A percentile compares a stretch with the other conserved stretches of the same genome.
Conservation (phyloP, 768 basidiomycete genomes). For the Kwoniella europaea region DNA sequence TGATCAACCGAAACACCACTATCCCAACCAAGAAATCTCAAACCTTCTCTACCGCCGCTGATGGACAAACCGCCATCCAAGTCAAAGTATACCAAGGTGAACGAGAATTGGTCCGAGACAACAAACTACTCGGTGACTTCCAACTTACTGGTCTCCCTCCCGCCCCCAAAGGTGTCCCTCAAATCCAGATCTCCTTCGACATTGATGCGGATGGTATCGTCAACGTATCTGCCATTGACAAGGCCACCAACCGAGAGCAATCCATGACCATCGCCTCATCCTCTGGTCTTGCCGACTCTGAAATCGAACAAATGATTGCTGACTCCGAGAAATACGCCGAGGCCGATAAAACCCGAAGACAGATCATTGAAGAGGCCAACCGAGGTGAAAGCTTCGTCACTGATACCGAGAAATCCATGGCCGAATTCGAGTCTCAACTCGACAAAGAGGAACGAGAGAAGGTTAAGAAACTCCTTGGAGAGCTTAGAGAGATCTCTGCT, state of each 20-base stretch:
- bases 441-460: conserved; percentile 91
- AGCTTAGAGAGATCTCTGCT: conserved; percentile 83
- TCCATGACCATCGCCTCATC: conserved; percentile 84
- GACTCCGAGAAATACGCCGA: conserved; percentile 95
- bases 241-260: conserved; percentile 62
- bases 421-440: conserved; percentile 96
- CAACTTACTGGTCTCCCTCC: conserved; percentile 97
- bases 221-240: conserved; percentile 88
- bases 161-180: conserved; percentile 66
- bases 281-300: conserved; percentile 92
- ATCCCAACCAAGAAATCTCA: conserved; percentile 99
- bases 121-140: conserved; percentile 99
- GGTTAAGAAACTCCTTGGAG: conserved; percentile 80
- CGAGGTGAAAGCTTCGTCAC: conserved; percentile 91
- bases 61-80: conserved; percentile 99
- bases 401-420: conserved; percentile 97
- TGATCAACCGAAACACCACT: conserved; percentile 97
- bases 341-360: conserved; percentile 82
- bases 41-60: conserved; percentile 97
- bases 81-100: conserved; percentile 99
- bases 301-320: conserved; percentile 94
- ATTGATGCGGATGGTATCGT: conserved; percentile 93
- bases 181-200: conserved; percentile 90
- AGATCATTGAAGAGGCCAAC: conserved; percentile 93
- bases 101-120: conserved; percentile 96